Base-by-base conservation (phyloP, 2,329 filamentous ascomycete genomes). In the Xylariaceae sp. region DNA sequence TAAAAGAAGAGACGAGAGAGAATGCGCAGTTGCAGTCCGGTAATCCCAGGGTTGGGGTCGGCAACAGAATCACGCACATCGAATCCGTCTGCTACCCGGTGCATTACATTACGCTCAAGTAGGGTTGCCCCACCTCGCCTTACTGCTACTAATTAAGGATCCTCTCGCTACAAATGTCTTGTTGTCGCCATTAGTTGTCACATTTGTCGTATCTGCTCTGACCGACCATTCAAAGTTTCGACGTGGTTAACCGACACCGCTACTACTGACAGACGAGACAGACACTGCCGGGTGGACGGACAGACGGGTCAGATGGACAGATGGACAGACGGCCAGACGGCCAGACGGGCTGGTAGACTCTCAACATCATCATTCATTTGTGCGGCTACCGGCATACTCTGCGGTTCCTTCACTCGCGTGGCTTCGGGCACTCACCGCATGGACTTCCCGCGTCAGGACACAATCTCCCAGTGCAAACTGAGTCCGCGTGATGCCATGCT, bases 41-140 rank as follows among this genome's bases (percentile, higher is more conserved):
- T 37, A 37, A 37, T 37, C 35, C 58, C 56, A 56, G 51, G 58
- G 58, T 56, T 60, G 58, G 58, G 56, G 55, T 19, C 19, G 35
- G 35, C 12, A 37, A 34, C 8, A 6, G 32, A 19, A 19, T 19
- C 32, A 34, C 32, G 5, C 8, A 37, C 35, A 37, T 37, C 8
- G 8, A 11, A 3, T 7, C 3, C 35, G 8, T 11, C 58, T 50
- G 51, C 58, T 58, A 41, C 53, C 58, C 58, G 49, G 58, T 58
- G 47, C 50, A 45, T 50, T 35, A 34, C 32, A 8, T 19, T 19
- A 19, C 19, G 19, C 19, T 19, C 19, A 19, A 19, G 19, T 19
- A 34, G 32, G 6, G 6, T n/a, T 48, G 53, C 53, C 58, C 58
- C 58, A 56, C 55, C 54, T 54, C 45, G 46, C 50, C 54, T 50